Conservation (phyloP, 2,329 filamentous ascomycete species). For the Cladophialophora bantiana region DNA sequence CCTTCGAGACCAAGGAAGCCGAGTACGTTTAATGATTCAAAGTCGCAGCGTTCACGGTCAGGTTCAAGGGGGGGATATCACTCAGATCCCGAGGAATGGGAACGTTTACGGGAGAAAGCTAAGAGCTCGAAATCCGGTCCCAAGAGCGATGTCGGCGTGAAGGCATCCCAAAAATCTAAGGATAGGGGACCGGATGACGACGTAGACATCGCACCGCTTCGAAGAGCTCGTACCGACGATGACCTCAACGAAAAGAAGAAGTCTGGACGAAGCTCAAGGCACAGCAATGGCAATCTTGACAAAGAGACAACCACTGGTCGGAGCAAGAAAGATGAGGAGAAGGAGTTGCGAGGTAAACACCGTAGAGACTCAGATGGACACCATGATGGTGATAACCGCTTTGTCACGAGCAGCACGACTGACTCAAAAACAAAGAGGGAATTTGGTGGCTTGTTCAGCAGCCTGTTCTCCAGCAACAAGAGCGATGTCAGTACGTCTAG, state of each 20-base stretch:
- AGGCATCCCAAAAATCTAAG: slow-evolving; percentile 5
- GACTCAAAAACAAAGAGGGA: slow-evolving; percentile 42
- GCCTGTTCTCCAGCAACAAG: slow-evolving; percentile 44
- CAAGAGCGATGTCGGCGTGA: slow-evolving; percentile 31
- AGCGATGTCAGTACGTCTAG: slow-evolving; percentile 39
- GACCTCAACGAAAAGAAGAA: slow-evolving; percentile 41
- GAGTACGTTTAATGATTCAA: slow-evolving; percentile 24
- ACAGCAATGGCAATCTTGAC: slow-evolving; percentile 47
- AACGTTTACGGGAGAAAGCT: slow-evolving; percentile 21
- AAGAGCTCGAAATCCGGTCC: slow-evolving; percentile 21
- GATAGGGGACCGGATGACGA: slow-evolving; percentile 11
- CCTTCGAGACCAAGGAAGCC: slow-evolving; percentile 17
- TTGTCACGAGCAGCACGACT: slow-evolving; percentile 25
- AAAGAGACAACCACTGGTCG: slow-evolving; percentile 47
- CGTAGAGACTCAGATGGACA: slow-evolving; percentile 41
- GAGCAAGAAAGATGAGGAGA: slow-evolving; percentile 44
- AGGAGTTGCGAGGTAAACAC: slow-evolving; percentile 44
- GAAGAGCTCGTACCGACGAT: slow-evolving; percentile 35
- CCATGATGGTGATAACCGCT: slow-evolving; percentile 32
- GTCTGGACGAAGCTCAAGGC: slow-evolving; percentile 45
- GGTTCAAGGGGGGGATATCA: slow-evolving; percentile 23
- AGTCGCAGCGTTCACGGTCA: slow-evolving; percentile 11
- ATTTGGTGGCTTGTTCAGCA: slow-evolving; percentile 47
- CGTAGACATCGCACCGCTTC: slow-evolving; percentile 13
- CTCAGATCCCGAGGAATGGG: slow-evolving; percentile 37